Conservation (phyloP, 2,329 filamentous ascomycete genomes). For the Lachnellula cervina region DNA sequence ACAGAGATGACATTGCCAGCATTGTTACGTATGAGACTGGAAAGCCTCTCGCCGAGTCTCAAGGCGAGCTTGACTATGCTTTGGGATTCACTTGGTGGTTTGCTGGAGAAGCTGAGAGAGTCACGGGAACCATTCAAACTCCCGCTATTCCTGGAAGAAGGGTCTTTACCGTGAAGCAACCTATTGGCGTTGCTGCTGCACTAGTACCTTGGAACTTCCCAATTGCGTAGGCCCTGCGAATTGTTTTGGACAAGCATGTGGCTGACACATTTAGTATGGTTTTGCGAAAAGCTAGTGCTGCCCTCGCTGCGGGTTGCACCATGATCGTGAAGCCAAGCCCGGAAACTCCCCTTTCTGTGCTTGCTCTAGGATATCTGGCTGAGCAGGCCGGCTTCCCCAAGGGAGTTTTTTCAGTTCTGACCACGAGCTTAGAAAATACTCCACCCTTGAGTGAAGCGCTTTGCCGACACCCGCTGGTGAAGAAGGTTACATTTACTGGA, state of each 20-base stretch:
- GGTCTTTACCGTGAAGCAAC: conserved; percentile 70
- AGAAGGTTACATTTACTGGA: conserved; percentile 59
- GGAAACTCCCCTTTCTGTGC: conserved; percentile 56
- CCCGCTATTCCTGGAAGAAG: conserved; percentile 58
- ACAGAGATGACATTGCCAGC: conserved; percentile 57
- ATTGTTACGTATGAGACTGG: conserved; percentile 58
- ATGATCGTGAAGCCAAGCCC: conserved; percentile 71
- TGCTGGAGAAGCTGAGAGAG: conserved; percentile 55
- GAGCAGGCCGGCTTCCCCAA: conserved; percentile 51
- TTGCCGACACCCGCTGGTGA: conserved; percentile 53
- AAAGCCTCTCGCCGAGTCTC: conserved; percentile 46
- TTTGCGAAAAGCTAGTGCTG: conserved; percentile 61
- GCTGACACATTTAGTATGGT: conserved; percentile 42
- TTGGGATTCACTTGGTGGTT: conserved; percentile 52
- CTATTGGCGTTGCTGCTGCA: conserved; percentile 62
- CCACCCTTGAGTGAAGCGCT: conserved; percentile 48
- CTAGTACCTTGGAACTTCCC: conserved; percentile 73
- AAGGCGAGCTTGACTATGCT: conserved; percentile 49
- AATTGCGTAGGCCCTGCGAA: conserved; percentile 41
- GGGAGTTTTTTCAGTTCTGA: conserved; percentile 57
- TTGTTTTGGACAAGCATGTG: background rate
- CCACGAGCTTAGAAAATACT: conserved; percentile 52
- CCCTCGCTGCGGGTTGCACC: conserved; percentile 66
- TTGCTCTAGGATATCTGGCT: conserved; percentile 51
- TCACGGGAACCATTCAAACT: conserved; percentile 56